These are phyloP conservation scores for Leccinum pellstonianum DNA, from an alignment of 768 basidiomycete species.

Conservation along the genomic window DNA sequence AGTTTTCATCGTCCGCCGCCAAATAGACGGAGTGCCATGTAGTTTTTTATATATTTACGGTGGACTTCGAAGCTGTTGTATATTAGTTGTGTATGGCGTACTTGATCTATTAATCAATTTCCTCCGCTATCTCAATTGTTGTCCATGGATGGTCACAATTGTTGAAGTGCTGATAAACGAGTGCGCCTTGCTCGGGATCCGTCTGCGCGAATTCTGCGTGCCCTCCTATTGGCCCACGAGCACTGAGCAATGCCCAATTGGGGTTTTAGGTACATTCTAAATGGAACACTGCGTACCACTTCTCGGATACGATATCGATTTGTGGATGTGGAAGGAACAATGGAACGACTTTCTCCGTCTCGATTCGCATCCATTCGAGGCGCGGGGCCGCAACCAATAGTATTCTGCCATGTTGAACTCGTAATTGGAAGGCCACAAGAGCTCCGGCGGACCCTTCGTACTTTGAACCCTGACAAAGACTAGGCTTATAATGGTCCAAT, in stretches of 20 bases:
- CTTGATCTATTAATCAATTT: constrained; percentile 28
- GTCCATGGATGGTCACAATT: not conserved
- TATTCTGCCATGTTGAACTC: not conserved
- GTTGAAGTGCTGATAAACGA: not conserved
- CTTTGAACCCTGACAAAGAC: not conserved
- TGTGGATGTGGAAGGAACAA: not conserved
- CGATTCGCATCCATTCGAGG: not conserved
- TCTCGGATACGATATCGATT: not conserved
- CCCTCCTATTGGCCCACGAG: not conserved
- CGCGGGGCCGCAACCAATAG: not conserved
- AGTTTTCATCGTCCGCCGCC: constrained; percentile 48
- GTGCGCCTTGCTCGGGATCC: not conserved
- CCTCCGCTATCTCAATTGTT: not conserved
- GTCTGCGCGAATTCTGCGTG: not conserved
- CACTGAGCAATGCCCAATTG: not conserved
- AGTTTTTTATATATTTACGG: constrained; percentile 19
- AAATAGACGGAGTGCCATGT: constrained; percentile 31
- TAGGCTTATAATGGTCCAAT: not conserved
- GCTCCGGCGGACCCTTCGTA: not conserved
- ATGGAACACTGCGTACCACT: not conserved
- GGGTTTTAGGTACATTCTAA: not conserved
- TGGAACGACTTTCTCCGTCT: not conserved
- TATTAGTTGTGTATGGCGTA: constrained; percentile 35
- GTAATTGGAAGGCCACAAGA: not conserved
- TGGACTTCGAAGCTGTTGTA: constrained; percentile 29